A percentile compares a stretch with the other conserved stretches of the same genome.
phyloP scores from a whole-genome alignment of 805 yeast genomes.

The Saccharomycopsis selenospora region DNA sequence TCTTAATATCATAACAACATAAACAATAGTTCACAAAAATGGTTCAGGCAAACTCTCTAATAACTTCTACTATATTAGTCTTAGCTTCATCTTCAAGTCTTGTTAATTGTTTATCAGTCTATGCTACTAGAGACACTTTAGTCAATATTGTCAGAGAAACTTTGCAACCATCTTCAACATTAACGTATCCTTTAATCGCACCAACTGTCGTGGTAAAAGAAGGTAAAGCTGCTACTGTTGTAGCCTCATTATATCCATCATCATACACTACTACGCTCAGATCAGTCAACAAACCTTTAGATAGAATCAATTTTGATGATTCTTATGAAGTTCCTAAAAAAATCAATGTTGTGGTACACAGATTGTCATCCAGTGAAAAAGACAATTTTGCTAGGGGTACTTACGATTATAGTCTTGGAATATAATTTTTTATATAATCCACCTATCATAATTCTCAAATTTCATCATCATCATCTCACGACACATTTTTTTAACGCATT shows the following conservation, averaged over 20 bases:
- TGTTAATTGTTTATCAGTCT: too few relatives aligned
- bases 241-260: neutral
- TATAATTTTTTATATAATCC: neutral
- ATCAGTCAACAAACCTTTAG: neutral
- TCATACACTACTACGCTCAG: neutral
- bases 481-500: too few relatives aligned
- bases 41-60: too few relatives aligned
- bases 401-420: neutral
- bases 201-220: constrained; percentile 11
- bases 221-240: neutral
- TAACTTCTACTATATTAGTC: too few relatives aligned
- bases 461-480: neutral
- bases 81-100: too few relatives aligned
- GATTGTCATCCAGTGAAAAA: neutral
- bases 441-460: neutral
- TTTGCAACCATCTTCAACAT: neutral
- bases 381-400: neutral
- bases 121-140: too few relatives aligned
- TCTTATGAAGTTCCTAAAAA: neutral
- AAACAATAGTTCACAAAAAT: too few relatives aligned
- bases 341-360: neutral
- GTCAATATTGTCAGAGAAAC: neutral
- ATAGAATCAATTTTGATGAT: neutral
- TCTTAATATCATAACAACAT: too few relatives aligned
- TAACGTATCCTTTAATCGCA: constrained; percentile 8